Conservation (phyloP, 2,329 filamentous ascomycete species). For the Trichophyton mentagrophytes region DNA sequence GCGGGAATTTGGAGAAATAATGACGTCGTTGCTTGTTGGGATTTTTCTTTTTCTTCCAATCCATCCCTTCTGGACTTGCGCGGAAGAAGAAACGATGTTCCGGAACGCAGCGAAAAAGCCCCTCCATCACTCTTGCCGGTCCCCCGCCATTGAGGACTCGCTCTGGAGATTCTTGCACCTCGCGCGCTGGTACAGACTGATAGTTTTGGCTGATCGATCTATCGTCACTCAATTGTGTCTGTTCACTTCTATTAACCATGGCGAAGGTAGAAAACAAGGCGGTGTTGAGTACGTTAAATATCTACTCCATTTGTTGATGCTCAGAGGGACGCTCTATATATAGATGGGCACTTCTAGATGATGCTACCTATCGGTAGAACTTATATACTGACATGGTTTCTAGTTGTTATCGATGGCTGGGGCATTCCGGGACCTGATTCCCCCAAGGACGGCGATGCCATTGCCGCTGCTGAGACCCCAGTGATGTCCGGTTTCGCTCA, state of each 20-base stretch:
- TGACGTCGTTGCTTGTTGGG: neutral
- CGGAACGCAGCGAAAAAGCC: neutral
- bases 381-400: slow-evolving; percentile 6
- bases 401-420: slow-evolving; percentile 99
- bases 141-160: neutral
- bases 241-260: neutral
- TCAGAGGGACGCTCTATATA: neutral
- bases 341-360: neutral
- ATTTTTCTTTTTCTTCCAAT: neutral
- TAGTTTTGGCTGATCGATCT: neutral
- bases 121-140: neutral
- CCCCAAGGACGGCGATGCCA: slow-evolving; percentile 83
- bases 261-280: slow-evolving; percentile 53
- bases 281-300: slow-evolving; percentile 46
- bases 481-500: slow-evolving; percentile 78
- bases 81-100: neutral
- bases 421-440: slow-evolving; percentile 71
- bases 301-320: neutral
- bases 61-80: neutral
- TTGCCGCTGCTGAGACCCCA: slow-evolving; percentile 82
- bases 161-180: neutral
- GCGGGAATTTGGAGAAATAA: neutral
- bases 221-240: neutral
- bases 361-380: slow-evolving; percentile 16
- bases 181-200: neutral